A percentile compares a stretch with the other conserved stretches of the same genome.
These are phyloP conservation scores for Sodiomyces alkalinus DNA, from an alignment of 2,329 filamentous ascomycete species.

Conservation along the genomic window DNA sequence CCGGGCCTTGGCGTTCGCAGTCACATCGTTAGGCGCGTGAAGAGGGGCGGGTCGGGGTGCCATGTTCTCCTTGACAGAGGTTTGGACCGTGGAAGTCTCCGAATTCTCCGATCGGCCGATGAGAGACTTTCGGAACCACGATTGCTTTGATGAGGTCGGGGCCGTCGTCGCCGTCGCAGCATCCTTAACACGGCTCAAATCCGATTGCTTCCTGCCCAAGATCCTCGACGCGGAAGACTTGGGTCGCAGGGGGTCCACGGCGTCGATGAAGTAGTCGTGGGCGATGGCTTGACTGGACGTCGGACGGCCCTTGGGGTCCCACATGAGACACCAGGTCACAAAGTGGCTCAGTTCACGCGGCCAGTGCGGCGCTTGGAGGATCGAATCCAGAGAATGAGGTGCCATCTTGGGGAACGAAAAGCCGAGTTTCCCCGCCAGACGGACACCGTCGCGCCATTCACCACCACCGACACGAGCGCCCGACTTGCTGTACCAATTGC, in stretches of 20 bases:
- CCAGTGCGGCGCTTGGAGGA: constrained; percentile 84
- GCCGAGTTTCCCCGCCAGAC: constrained; percentile 85
- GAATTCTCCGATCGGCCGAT: constrained; percentile 63
- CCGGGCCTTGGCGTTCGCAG: constrained; percentile 24
- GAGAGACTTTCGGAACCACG: constrained; percentile 93
- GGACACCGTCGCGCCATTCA: constrained; percentile 91
- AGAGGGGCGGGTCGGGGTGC: constrained; percentile 29
- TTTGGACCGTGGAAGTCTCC: constrained; percentile 37
- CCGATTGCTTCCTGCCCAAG: constrained; percentile 79
- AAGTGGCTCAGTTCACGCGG: constrained; percentile 76
- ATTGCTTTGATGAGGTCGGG: constrained; percentile 67
- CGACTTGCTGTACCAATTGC: constrained; percentile 93
- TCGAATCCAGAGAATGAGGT: constrained; percentile 88
- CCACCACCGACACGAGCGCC: constrained; percentile 79
- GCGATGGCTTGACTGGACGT: constrained; percentile 88
- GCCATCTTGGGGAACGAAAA: constrained; percentile 99
- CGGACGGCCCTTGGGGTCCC: constrained; percentile 85
- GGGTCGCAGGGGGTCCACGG: constrained; percentile 80
- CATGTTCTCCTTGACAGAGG: constrained; percentile 29
- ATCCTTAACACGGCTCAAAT: constrained; percentile 57
- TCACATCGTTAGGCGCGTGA: constrained; percentile 23
- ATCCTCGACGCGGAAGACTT: constrained; percentile 78
- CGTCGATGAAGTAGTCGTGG: constrained; percentile 89
- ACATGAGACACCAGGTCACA: constrained; percentile 97
- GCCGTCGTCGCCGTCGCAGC: constrained; percentile 28